phyloP scores from a whole-genome alignment of 2,329 filamentous ascomycete species.

The Fusarium stilboides region DNA sequence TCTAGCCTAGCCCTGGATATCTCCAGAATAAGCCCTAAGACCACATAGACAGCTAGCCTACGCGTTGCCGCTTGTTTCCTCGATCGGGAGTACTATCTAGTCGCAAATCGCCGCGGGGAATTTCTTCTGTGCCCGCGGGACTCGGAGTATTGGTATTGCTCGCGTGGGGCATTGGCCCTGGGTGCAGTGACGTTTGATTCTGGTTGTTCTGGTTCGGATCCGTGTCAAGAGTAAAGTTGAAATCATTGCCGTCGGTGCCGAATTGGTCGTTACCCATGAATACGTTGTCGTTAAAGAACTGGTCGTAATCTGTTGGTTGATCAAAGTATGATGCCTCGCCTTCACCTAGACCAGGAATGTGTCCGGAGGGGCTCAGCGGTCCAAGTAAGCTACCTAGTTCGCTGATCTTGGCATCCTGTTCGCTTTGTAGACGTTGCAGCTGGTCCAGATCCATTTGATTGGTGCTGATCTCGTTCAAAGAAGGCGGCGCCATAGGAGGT shows the following conservation, averaged over 20 bases:
- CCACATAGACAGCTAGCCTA: conserved; percentile 46
- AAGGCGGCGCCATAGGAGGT: conserved; percentile 61
- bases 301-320: conserved; percentile 64
- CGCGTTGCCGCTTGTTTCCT: conserved; percentile 58
- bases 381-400: conserved; percentile 81
- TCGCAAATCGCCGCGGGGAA: conserved; percentile 60
- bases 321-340: conserved; percentile 56
- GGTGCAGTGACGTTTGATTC: conserved; percentile 54
- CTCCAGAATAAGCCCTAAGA: neutral
- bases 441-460: conserved; percentile 84
- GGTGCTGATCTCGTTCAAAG: conserved; percentile 74
- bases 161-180: conserved; percentile 27
- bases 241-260: conserved; percentile 62
- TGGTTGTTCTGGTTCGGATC: conserved; percentile 42
- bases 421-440: conserved; percentile 82
- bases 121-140: conserved; percentile 66
- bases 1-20: neutral
- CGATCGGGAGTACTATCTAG: conserved; percentile 46
- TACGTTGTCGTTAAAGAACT: conserved; percentile 65
- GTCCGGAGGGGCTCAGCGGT: conserved; percentile 84
- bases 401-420: conserved; percentile 83
- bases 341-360: conserved; percentile 78
- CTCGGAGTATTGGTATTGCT: conserved; percentile 59
- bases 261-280: conserved; percentile 59
- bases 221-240: conserved; percentile 66